Conservation (phyloP, 2,329 filamentous ascomycete species). For the Aspergillus candidus region DNA sequence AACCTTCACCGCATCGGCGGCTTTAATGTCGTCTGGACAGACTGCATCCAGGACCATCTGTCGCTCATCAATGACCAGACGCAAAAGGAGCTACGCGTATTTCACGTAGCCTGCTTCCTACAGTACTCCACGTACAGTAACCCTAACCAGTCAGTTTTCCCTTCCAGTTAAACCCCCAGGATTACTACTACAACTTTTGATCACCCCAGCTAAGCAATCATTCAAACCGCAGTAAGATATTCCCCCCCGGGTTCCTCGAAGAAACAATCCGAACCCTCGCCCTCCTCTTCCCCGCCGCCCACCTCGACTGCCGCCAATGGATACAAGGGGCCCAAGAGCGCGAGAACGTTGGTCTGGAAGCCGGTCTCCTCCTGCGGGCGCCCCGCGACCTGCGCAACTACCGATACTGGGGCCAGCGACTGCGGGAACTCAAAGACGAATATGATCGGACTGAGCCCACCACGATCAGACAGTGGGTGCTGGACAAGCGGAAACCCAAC, state of each 20-base stretch:
- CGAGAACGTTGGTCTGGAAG: slow-evolving; percentile 4
- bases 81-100: slow-evolving; percentile 2
- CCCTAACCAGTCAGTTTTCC: too few species aligned
- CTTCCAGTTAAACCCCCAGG: too few species aligned
- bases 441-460: slow-evolving; percentile 20
- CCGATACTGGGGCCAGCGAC: slow-evolving; percentile 24
- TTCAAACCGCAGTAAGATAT: background rate
- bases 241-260: slow-evolving; percentile 3
- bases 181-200: too few species aligned
- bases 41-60: slow-evolving; percentile 1
- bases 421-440: slow-evolving; percentile 23
- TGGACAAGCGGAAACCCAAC: slow-evolving; percentile 25
- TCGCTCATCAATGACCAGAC: background rate
- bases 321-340: slow-evolving; percentile 2
- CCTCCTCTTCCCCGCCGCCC: slow-evolving; percentile 6
- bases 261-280: slow-evolving; percentile 6
- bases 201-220: too few species aligned
- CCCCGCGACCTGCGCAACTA: slow-evolving; percentile 22
- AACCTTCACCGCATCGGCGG: slow-evolving; percentile 1
- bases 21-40: slow-evolving; percentile 3
- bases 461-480: slow-evolving; percentile 25
- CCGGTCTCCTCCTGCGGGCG: background rate
- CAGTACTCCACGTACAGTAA: slow-evolving; percentile 1
- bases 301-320: slow-evolving; percentile 6
- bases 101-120: slow-evolving; percentile 3